Evolutionary conservation across 1,139 yeast species (phyloP).

Genomic region (Suhomyces yuchorum): DNA sequence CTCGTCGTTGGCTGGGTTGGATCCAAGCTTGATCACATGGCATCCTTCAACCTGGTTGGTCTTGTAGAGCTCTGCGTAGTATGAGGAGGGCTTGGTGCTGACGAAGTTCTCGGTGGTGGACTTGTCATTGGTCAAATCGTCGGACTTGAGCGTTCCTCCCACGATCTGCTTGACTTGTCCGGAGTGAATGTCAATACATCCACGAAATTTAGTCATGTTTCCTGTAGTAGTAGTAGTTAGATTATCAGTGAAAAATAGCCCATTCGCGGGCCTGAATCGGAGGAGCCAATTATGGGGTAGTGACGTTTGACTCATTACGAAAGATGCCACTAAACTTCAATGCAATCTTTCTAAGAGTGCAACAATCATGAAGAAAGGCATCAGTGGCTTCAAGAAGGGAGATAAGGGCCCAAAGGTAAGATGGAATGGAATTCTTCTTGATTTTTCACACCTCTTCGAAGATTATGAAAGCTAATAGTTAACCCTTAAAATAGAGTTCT

Average conservation of each 20-base stretch:
- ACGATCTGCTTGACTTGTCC: slow-evolving; percentile 97
- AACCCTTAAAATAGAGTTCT: too few species aligned
- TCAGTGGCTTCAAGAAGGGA: too few species aligned
- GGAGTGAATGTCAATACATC: slow-evolving; percentile 92
- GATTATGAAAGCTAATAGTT: too few species aligned
- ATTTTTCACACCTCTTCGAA: too few species aligned
- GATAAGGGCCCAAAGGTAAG: too few species aligned
- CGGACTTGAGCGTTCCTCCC: slow-evolving; percentile 78
- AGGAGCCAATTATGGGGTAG: background rate
- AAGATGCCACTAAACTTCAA: too few species aligned
- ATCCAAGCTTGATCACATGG: slow-evolving; percentile 90
- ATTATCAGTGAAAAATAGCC: background rate
- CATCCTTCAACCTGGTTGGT: slow-evolving; percentile 65
- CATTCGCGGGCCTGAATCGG: background rate
- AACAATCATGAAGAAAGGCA: too few species aligned
- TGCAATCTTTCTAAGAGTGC: too few species aligned
- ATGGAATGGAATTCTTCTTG: too few species aligned
- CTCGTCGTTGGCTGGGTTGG: slow-evolving; percentile 68
- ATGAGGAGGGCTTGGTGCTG: slow-evolving; percentile 71
- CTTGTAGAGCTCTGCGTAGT: slow-evolving; percentile 73
- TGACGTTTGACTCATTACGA: too few species aligned
- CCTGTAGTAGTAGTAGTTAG: background rate
- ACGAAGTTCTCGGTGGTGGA: slow-evolving; percentile 75
- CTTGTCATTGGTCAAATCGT: slow-evolving; percentile 36
- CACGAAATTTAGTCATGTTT: slow-evolving; percentile 82